A percentile compares a stretch with the other conserved stretches of the same genome.
These are phyloP conservation scores for Scheffersomyces quercinus DNA, from an alignment of 1,139 yeast genomes.

Conservation along the genomic window DNA sequence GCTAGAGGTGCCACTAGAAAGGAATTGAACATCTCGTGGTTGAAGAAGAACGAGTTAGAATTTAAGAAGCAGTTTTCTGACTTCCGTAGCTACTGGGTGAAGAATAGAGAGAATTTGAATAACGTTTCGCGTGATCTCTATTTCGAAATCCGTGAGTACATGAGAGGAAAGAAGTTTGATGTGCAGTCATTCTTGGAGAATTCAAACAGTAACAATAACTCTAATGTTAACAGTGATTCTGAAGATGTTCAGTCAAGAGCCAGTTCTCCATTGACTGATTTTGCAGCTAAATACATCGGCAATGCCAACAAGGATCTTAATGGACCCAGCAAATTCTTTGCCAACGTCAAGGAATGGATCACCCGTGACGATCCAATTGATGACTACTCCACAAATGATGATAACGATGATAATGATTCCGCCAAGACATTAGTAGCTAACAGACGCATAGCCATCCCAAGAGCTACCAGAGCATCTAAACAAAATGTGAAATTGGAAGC, in stretches of 20 bases:
- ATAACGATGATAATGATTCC: conserved; percentile 10
- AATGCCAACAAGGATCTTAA: conserved; percentile 51
- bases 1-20: conserved; percentile 97
- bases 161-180: conserved; percentile 55
- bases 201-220: conserved; percentile 10
- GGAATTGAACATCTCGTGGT: conserved; percentile 95
- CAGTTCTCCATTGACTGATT: conserved; percentile 57
- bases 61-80: conserved; percentile 87
- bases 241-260: conserved; percentile 31
- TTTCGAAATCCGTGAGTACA: conserved; percentile 76
- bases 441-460: conserved; percentile 8
- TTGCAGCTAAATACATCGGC: conserved; percentile 62
- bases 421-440: neutral
- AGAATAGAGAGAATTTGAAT: conserved; percentile 67
- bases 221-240: conserved; percentile 25
- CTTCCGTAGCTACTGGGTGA: conserved; percentile 82
- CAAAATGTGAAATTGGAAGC: neutral
- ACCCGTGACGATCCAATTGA: conserved; percentile 28
- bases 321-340: conserved; percentile 47
- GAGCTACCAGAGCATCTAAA: conserved; percentile 1
- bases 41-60: conserved; percentile 93
- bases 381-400: conserved; percentile 12
- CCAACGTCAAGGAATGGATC: conserved; percentile 72
- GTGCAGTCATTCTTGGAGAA: conserved; percentile 31
- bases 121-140: conserved; percentile 79